phyloP scores from a whole-genome alignment of 805 yeast species.

The Yamadazyma ubonensis region DNA sequence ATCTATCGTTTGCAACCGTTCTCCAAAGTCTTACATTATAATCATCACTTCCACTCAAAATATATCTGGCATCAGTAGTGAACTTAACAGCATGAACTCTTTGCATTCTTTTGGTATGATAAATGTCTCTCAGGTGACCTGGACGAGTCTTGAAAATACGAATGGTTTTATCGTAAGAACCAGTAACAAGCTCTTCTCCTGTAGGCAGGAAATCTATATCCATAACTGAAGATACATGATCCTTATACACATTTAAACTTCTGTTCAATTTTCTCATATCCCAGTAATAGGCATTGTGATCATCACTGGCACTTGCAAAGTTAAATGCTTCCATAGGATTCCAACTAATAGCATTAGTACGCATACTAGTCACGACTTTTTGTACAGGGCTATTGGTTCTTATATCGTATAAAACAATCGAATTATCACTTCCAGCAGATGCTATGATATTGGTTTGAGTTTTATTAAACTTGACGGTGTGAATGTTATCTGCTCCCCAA shows the following conservation, averaged over 20 bases:
- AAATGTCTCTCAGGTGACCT: conserved; percentile 93
- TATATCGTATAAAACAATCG: conserved; percentile 84
- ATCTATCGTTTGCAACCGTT: conserved; percentile 78
- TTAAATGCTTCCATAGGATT: conserved; percentile 97
- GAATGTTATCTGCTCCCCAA: conserved; percentile 96
- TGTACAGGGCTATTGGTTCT: conserved; percentile 92
- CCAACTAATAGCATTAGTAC: conserved; percentile 89
- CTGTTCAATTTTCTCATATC: conserved; percentile 91
- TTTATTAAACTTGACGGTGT: conserved; percentile 78
- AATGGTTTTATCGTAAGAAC: conserved; percentile 91
- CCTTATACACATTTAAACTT: conserved; percentile 83
- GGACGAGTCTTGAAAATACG: conserved; percentile 71
- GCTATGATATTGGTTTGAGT: conserved; percentile 90
- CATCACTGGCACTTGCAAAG: conserved; percentile 91
- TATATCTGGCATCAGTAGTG: conserved; percentile 86
- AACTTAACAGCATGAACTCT: conserved; percentile 80
- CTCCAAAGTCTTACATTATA: conserved; percentile 96
- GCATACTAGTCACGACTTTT: conserved; percentile 76
- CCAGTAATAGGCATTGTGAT: conserved; percentile 90
- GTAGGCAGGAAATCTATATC: conserved; percentile 95
- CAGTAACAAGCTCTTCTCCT: conserved; percentile 93
- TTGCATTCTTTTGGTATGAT: conserved; percentile 98
- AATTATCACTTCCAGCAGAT: conserved; percentile 80
- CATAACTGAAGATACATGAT: conserved; percentile 94
- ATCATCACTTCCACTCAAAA: conserved; percentile 91